Evolutionary conservation across 1,284 basidiomycete species (phyloP).

Genomic region (Agroathelia rolfsii): DNA sequence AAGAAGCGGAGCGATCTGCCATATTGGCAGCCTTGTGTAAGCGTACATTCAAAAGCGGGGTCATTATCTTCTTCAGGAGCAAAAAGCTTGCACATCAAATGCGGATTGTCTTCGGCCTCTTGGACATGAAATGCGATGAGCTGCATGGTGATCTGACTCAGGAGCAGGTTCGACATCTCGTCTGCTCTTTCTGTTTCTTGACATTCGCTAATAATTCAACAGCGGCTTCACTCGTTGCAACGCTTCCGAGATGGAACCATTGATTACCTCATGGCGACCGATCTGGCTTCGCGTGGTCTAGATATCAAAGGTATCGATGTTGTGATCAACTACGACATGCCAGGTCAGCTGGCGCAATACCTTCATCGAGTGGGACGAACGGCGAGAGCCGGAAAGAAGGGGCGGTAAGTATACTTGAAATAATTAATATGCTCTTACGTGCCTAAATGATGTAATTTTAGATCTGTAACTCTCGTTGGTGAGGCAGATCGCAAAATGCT

Average conservation of each 20-base stretch:
- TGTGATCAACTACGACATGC: conserved; percentile 98
- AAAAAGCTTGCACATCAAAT: conserved; percentile 97
- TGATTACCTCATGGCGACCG: conserved; percentile 91
- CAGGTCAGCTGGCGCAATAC: conserved; percentile 86
- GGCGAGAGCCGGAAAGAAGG: conserved; percentile 87
- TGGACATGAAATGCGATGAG: conserved; percentile 82
- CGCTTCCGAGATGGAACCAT: conserved; percentile 80
- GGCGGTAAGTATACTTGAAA: conserved; percentile 53
- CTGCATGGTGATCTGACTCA: conserved; percentile 93
- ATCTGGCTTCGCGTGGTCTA: conserved; percentile 89
- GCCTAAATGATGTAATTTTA: conserved; percentile 21
- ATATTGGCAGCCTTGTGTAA: conserved; percentile 80
- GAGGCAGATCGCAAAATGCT: conserved; percentile 95
- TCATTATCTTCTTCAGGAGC: conserved; percentile 90
- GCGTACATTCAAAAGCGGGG: conserved; percentile 75
- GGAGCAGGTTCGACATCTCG: conserved; percentile 78
- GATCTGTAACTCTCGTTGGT: conserved; percentile 92
- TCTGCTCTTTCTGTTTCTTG: conserved; percentile 5
- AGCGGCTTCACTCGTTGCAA: conserved; percentile 82
- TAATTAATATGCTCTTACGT: conserved; percentile 3
- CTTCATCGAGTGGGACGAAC: conserved; percentile 95
- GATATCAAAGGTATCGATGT: conserved; percentile 98
- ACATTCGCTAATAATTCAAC: conserved; percentile 12
- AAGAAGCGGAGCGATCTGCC: conserved; percentile 75
- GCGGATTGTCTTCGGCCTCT: conserved; percentile 85